These are phyloP conservation scores for Melastoma candidum DNA, from an alignment of 441 rosid genomes.

Conservation along the genomic window DNA sequence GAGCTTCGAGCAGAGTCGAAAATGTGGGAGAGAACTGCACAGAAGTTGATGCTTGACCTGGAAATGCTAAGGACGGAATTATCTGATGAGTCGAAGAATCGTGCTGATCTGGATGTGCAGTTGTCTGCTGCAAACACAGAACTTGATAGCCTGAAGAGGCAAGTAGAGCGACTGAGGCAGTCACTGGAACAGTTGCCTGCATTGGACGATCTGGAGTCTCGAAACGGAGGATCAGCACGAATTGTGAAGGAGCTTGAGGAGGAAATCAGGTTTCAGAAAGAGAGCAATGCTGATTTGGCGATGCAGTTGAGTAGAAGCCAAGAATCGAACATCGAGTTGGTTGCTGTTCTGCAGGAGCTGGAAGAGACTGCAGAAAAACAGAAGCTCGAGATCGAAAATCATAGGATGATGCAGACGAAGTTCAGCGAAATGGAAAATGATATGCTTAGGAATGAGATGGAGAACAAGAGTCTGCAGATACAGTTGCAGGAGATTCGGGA, in stretches of 20 bases:
- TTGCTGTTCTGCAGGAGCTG: slow-evolving; percentile 49
- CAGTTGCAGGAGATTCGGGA: slow-evolving; percentile 29
- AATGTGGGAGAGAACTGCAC: slow-evolving; percentile 50
- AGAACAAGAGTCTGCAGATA: slow-evolving; percentile 18
- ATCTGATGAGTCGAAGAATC: slow-evolving; percentile 35
- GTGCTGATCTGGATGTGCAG: slow-evolving; percentile 28
- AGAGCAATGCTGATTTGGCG: slow-evolving; percentile 31
- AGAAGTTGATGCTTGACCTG: slow-evolving; percentile 37
- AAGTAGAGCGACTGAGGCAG: slow-evolving; percentile 35
- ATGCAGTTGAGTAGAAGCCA: slow-evolving; percentile 52
- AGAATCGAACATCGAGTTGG: slow-evolving; percentile 53
- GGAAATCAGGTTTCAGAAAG: slow-evolving; percentile 42
- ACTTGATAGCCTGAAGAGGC: slow-evolving; percentile 35
- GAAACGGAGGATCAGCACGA: slow-evolving; percentile 11
- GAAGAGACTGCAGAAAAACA: slow-evolving; percentile 45
- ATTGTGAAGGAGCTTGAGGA: slow-evolving; percentile 35
- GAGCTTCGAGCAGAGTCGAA: slow-evolving; percentile 39
- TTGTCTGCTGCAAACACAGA: slow-evolving; percentile 36
- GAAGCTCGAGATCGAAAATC: slow-evolving; percentile 32
- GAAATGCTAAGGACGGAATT: slow-evolving; percentile 35
- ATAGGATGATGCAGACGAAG: slow-evolving; percentile 19
- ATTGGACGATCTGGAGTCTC: slow-evolving; percentile 24
- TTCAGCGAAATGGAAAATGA: slow-evolving; percentile 22
- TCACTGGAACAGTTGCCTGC: slow-evolving; percentile 22
- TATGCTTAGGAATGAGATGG: slow-evolving; percentile 18